Percentiles rank a stretch among this genome's conserved stretches.
These are phyloP conservation scores for Cyclotella kingstonii DNA, from an alignment of 108 stramenopile species.

Conservation along the genomic window DNA sequence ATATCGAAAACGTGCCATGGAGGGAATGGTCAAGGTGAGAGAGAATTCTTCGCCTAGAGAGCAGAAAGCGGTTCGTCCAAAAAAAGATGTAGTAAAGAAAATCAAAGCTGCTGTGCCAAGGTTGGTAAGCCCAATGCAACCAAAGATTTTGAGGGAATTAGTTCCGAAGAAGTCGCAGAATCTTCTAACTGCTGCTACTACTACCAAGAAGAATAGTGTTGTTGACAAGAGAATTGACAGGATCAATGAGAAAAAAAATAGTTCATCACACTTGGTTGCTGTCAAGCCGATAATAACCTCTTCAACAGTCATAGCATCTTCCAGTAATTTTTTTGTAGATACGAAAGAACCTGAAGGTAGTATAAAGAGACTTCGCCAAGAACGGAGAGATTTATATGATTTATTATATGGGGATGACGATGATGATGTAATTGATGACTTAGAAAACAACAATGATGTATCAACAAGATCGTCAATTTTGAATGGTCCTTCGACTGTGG, in stretches of 20 bases:
- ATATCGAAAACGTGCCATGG: conserved; percentile 64
- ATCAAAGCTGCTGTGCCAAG: no score
- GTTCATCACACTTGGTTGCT: not conserved
- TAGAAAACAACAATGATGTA: conserved; percentile 11
- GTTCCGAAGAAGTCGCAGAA: conserved; percentile 2
- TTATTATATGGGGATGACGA: conserved; percentile 78
- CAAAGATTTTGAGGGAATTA: conserved; percentile 21
- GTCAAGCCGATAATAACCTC: conserved; percentile 14
- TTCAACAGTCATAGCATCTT: not conserved
- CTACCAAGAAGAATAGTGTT: conserved; percentile 14
- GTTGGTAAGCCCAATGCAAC: conserved; percentile 9
- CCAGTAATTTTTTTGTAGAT: not conserved
- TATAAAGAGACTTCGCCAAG: conserved; percentile 63
- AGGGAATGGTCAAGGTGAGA: conserved; percentile 53
- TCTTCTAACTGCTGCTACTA: conserved; percentile 2
- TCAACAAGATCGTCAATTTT: not conserved
- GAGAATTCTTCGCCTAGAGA: conserved; percentile 5
- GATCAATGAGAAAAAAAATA: conserved; percentile 2
- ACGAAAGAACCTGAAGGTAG: conserved; percentile 57
- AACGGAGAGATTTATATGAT: conserved; percentile 81
- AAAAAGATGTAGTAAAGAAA: no score
- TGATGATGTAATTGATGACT: conserved; percentile 11
- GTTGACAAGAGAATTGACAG: not conserved
- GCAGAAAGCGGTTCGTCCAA: no score
- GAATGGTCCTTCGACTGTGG: conserved; percentile 10